Evolutionary conservation across 441 rosid species (phyloP).

Genomic region (Adansonia gregorii): DNA sequence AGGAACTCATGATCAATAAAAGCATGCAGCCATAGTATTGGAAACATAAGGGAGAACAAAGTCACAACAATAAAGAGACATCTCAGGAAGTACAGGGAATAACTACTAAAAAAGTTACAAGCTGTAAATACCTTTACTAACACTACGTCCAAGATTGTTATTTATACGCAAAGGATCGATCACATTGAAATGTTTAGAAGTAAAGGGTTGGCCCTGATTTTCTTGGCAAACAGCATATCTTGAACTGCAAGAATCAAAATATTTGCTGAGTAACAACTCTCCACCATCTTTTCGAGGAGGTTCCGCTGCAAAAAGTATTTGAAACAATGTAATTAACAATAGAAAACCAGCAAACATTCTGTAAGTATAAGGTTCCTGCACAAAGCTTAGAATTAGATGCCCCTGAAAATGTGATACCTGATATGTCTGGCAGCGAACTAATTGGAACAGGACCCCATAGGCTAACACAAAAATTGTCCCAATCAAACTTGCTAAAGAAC

Average conservation of each 20-base stretch:
- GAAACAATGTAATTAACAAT: constrained; percentile 29
- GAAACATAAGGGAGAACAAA: neutral
- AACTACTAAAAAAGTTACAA: neutral
- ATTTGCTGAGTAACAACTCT: constrained; percentile 59
- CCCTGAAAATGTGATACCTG: constrained; percentile 56
- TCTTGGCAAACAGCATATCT: constrained; percentile 85
- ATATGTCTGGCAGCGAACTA: constrained; percentile 78
- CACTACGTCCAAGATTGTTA: constrained; percentile 99
- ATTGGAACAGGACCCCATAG: constrained; percentile 97
- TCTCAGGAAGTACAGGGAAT: neutral
- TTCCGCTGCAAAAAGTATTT: constrained; percentile 59
- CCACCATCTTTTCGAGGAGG: constrained; percentile 89
- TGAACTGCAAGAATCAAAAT: constrained; percentile 68
- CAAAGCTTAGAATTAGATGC: constrained; percentile 24
- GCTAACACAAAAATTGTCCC: constrained; percentile 97
- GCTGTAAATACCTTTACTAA: constrained; percentile 75
- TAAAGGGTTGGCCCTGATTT: constrained; percentile 78
- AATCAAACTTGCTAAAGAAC: constrained; percentile 99
- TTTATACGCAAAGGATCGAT: constrained; percentile 56
- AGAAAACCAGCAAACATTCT: constrained; percentile 12
- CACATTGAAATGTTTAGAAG: constrained; percentile 64
- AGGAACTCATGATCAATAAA: neutral
- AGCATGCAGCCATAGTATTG: neutral
- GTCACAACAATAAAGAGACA: neutral
- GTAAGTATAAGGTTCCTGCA: constrained; percentile 22